These are phyloP conservation scores for Wallacemonas sp. DNA, from an alignment of 208 protist genomes.

Conservation along the genomic window DNA sequence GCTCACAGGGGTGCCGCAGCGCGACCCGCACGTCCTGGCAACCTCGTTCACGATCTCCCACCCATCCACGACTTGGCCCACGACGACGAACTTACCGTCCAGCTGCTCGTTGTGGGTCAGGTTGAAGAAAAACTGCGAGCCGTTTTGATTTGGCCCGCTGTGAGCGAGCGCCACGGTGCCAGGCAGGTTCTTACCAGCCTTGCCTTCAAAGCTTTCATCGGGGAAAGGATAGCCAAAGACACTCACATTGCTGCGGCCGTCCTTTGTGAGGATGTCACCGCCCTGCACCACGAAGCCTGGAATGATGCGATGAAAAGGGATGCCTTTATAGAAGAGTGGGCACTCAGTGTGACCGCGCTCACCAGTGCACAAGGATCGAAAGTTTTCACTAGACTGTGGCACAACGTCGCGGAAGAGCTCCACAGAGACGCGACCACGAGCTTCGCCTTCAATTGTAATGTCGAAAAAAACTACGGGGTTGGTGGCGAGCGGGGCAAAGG, in stretches of 20 bases:
- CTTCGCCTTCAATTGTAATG: constrained; percentile 80
- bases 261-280: constrained; percentile 92
- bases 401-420: constrained; percentile 92
- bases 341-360: constrained; percentile 69
- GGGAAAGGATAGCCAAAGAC: constrained; percentile 94
- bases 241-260: constrained; percentile 93
- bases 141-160: constrained; percentile 85
- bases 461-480: constrained; percentile 89
- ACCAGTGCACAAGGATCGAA: constrained; percentile 93
- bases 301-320: constrained; percentile 95
- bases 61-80: constrained; percentile 86
- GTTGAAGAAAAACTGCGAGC: constrained; percentile 95
- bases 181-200: constrained; percentile 84
- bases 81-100: constrained; percentile 91
- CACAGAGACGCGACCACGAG: constrained; percentile 76
- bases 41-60: constrained; percentile 80
- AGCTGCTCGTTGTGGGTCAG: constrained; percentile 76
- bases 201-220: constrained; percentile 94
- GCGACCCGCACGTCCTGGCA: constrained; percentile 57
- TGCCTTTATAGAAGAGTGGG: constrained; percentile 90
- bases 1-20: constrained; percentile 83
- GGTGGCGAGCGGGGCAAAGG: constrained; percentile 41
- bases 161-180: constrained; percentile 87
- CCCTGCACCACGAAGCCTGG: constrained; percentile 94
- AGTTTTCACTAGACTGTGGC: constrained; percentile 94